Evolutionary conservation across 495 filamentous ascomycete genomes (phyloP).

Genomic region (Talaromyces wortmannii): DNA sequence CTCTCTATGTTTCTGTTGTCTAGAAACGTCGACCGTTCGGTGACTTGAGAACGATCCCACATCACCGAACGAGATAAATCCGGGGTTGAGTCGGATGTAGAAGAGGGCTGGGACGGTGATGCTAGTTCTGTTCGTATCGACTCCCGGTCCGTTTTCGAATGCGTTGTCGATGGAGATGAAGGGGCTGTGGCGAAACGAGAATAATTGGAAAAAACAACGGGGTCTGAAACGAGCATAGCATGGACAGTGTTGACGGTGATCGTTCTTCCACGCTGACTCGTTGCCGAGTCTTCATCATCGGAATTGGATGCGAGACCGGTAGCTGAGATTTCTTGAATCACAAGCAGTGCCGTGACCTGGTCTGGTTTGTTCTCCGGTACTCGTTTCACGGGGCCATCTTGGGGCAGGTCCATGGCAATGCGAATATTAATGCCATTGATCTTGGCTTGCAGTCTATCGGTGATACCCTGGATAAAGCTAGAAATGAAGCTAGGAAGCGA

Average conservation of each 20-base stretch:
- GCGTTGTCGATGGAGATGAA: conserved; percentile 52
- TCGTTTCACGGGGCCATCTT: conserved; percentile 31
- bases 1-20: conserved; percentile 13
- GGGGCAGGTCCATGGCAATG: conserved; percentile 48
- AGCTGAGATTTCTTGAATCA: conserved; percentile 58
- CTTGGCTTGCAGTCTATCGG: conserved; percentile 68
- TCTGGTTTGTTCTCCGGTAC: conserved; percentile 35
- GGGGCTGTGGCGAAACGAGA: conserved; percentile 48
- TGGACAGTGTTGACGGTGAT: conserved; percentile 57
- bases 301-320: conserved; percentile 50
- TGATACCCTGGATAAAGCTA: conserved; percentile 73
- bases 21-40: neutral
- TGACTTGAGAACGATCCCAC: conserved; percentile 16
- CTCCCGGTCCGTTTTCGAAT: conserved; percentile 27
- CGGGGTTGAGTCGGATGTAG: conserved; percentile 18
- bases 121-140: conserved; percentile 26
- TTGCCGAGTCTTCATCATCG: conserved; percentile 16
- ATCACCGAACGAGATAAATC: conserved; percentile 38
- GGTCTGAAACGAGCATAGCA: conserved; percentile 62
- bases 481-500: conserved; percentile 78
- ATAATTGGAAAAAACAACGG: conserved; percentile 63
- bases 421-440: conserved; percentile 62
- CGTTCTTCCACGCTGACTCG: conserved; percentile 49
- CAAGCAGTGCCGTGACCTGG: conserved; percentile 56
- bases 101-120: conserved; percentile 15